phyloP scores from a whole-genome alignment of 208 protist species.

The Crithidia acanthocephali region DNA sequence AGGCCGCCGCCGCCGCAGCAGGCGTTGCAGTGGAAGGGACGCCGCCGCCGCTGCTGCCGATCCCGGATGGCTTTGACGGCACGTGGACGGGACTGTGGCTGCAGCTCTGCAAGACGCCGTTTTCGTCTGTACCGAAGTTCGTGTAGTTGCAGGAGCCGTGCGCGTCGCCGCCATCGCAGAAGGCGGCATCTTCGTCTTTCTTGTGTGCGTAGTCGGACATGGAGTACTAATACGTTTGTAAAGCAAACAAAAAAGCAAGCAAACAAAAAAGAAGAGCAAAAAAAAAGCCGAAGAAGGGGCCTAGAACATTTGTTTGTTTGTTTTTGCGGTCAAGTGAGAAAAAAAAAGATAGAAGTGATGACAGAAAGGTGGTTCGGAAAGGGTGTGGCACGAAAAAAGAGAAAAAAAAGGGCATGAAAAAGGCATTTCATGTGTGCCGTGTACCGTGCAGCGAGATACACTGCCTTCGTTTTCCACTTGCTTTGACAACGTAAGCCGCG shows the following conservation, averaged over 20 bases:
- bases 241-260: neutral
- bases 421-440: too few species aligned
- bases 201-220: conserved; percentile 17
- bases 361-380: too few species aligned
- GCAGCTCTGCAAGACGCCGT: neutral
- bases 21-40: neutral
- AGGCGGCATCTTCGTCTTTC: conserved; percentile 5
- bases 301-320: too few species aligned
- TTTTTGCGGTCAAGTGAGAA: too few species aligned
- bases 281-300: too few species aligned
- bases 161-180: neutral
- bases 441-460: too few species aligned
- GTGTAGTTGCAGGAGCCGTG: neutral
- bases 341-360: too few species aligned
- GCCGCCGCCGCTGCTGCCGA: neutral
- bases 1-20: neutral
- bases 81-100: conserved; percentile 6
- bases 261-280: neutral
- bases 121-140: neutral
- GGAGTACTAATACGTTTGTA: neutral
- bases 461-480: too few species aligned
- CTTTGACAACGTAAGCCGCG: too few species aligned
- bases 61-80: neutral
- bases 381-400: too few species aligned
- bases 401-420: too few species aligned